A percentile compares a stretch with the other conserved stretches of the same genome.
These are phyloP conservation scores for Escallonia rubra DNA, from an alignment of 129 eudicot genomes.

Conservation along the genomic window DNA sequence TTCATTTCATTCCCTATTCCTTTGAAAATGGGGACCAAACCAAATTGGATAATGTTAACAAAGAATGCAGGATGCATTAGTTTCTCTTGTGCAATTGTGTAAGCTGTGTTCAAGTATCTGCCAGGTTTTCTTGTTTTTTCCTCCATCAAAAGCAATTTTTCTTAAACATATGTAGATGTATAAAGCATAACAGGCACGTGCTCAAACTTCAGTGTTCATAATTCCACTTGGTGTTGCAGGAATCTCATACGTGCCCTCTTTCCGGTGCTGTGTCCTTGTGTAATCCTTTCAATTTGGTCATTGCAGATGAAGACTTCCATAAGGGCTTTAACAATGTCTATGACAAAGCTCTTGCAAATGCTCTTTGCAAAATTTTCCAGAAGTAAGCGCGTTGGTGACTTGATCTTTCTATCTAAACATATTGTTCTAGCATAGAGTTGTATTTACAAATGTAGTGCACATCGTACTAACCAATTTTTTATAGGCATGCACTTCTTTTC, in stretches of 20 bases:
- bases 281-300: conserved; percentile 82
- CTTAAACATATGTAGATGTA: too few relatives aligned
- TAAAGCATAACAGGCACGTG: neutral
- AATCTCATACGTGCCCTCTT: conserved; percentile 60
- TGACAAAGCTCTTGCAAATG: conserved; percentile 69
- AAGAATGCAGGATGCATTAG: too few relatives aligned
- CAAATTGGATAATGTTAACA: too few relatives aligned
- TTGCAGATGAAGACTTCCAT: conserved; percentile 81
- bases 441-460: neutral
- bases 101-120: too few relatives aligned
- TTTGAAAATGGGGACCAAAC: too few relatives aligned
- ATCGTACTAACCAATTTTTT: conserved; percentile 8
- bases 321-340: conserved; percentile 83
- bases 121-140: too few relatives aligned
- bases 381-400: conserved; percentile 26
- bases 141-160: too few relatives aligned
- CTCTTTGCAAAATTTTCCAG: conserved; percentile 68
- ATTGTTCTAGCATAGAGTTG: neutral
- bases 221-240: conserved; percentile 45
- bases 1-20: too few relatives aligned
- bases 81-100: too few relatives aligned
- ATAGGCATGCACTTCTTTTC: conserved; percentile 80
- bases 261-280: conserved; percentile 97
- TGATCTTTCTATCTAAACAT: neutral
- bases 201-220: neutral